These are phyloP conservation scores for Coemansia sp. DNA, from an alignment of 192 early-diverging fungal genomes.

Conservation along the genomic window DNA sequence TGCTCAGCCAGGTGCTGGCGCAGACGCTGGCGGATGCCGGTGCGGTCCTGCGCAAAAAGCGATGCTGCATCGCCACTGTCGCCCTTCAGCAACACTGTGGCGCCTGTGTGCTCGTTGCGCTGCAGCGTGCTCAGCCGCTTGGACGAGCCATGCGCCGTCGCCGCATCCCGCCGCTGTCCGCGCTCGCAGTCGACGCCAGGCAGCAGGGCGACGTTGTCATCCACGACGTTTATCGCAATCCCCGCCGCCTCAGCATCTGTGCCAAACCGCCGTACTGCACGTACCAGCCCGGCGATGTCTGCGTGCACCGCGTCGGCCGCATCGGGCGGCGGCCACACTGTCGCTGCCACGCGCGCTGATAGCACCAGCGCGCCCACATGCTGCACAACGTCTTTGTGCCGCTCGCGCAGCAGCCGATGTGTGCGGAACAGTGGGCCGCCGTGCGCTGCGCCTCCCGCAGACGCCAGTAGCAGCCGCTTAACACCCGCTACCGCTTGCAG, in stretches of 20 bases:
- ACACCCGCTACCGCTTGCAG: constrained; percentile 71
- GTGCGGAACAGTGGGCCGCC: constrained; percentile 66
- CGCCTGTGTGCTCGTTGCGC: constrained; percentile 53
- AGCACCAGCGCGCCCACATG: constrained; percentile 81
- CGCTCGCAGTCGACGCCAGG: constrained; percentile 39
- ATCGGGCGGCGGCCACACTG: constrained; percentile 91
- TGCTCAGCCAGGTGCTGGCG: constrained; percentile 55
- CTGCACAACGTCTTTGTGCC: constrained; percentile 77
- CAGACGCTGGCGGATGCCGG: constrained; percentile 51
- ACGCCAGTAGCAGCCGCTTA: constrained; percentile 82
- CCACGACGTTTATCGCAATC: constrained; percentile 31
- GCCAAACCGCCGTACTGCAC: constrained; percentile 74
- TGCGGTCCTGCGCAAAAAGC: constrained; percentile 49
- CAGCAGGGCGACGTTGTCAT: constrained; percentile 42
- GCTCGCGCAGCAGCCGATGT: constrained; percentile 63
- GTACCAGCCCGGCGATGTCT: constrained; percentile 73
- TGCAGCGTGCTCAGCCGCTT: constrained; percentile 41
- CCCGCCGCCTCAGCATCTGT: constrained; percentile 61
- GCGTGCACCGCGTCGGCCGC: constrained; percentile 71
- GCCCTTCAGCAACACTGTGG: constrained; percentile 42
- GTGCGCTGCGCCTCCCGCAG: constrained; percentile 64
- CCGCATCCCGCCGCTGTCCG: constrained; percentile 16
- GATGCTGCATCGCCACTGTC: constrained; percentile 23
- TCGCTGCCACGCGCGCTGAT: constrained; percentile 75
- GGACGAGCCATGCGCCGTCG: not conserved